These are phyloP conservation scores for Trebouxia sp. DNA, from an alignment of 139 green algal genomes.

Conservation along the genomic window DNA sequence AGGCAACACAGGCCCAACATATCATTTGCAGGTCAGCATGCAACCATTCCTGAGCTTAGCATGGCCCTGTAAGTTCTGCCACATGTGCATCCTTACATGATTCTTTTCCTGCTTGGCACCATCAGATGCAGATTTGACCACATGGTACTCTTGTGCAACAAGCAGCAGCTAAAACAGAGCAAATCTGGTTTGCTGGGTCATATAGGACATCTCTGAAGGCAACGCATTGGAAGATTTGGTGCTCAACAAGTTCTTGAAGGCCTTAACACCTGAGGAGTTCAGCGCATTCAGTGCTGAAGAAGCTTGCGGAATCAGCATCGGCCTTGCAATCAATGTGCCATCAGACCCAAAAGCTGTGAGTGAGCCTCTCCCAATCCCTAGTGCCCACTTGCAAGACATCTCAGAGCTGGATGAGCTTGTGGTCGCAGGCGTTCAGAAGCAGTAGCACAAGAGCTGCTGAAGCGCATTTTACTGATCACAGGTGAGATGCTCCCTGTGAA, in stretches of 20 bases:
- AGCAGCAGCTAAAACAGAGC: too few relatives aligned
- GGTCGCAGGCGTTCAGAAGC: background rate
- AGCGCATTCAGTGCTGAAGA: background rate
- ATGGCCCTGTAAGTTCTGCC: too few relatives aligned
- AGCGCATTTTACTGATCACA: background rate
- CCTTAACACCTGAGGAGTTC: background rate
- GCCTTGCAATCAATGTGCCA: background rate
- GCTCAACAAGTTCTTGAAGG: background rate
- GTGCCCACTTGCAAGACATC: background rate
- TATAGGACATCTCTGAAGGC: background rate
- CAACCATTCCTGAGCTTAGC: too few relatives aligned
- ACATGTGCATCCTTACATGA: too few relatives aligned
- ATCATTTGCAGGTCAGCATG: too few relatives aligned
- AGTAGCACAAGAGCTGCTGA: background rate
- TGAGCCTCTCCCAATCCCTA: background rate
- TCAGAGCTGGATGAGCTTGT: background rate
- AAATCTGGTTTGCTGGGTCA: too few relatives aligned
- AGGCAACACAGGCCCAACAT: background rate
- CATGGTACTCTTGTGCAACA: too few relatives aligned
- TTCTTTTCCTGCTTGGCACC: background rate
- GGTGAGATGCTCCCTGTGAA: too few relatives aligned
- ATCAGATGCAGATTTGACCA: too few relatives aligned
- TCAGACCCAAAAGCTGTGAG: background rate
- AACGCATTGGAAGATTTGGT: background rate
- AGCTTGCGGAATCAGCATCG: background rate